Base-by-base conservation (phyloP, 257 asterid species). In the Solanum etuberosum region DNA sequence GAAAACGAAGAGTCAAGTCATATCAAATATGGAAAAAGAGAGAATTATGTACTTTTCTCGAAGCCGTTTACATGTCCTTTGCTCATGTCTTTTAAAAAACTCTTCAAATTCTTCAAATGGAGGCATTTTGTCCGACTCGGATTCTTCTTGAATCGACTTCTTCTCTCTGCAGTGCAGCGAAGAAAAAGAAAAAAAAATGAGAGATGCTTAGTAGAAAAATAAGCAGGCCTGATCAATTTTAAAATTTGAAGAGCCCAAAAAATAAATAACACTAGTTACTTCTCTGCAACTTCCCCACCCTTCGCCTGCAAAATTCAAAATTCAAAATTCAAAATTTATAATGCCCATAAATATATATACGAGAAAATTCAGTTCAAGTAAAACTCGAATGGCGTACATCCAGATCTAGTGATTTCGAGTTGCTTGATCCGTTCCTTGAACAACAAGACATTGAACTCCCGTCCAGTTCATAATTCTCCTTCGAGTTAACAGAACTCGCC, bases 71-170 rank as follows among this genome's bases (percentile, higher is more conserved):
- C 88, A 92, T 84, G 90, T 83, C 23, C 88, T 83, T 59, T 87
- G 89, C 84, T 94, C 94, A 13, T 91, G 92, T 15, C 81, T 81
- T 15, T 92, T 74, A 86, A 95, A 93, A 90, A 94, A 94, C 5
- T 90, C 94, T 83, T 94, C 95, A 4, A 42, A 42, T 42, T 42
- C 46, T 42, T 42, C 46, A 0, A 9, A 4, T 10, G 43, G 12
- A 40, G 43, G 43, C 43, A 40, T 42, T 11, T 10, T 2, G 1
- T 51, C 9, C 59, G 9, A 51, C 1, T 51, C 70, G 7, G 7
- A 9, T 23, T 61, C 15, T 61, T 61, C 31, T 61, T n/a, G 13
- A n/a, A 10, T n/a, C 31, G 1, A 9, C 29, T 9, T 61, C 70
- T 61, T n/a, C 31, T 23, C 29, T 61, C 70, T 61, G 31, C 6